A percentile compares a stretch with the other conserved stretches of the same genome.
Conservation (phyloP, 495 filamentous ascomycete genomes). For the Usnea hakonensis region DNA sequence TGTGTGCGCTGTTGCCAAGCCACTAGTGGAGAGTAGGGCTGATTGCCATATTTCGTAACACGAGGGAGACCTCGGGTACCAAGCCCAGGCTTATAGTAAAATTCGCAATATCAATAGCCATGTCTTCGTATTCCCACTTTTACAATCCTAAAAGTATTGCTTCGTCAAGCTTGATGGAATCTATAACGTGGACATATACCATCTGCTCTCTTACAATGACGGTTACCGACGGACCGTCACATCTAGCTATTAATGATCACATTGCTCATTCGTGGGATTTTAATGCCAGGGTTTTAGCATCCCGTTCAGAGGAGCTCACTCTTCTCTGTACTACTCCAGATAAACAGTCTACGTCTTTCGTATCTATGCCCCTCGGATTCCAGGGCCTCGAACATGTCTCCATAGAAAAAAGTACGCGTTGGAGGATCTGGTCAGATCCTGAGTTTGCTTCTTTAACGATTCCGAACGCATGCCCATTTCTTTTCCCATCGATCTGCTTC, state of each 20-base stretch:
- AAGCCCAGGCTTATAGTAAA: background rate
- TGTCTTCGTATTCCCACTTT: background rate
- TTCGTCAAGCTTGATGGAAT: background rate
- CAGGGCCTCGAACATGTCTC: conserved; percentile 2
- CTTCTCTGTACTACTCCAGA: conserved; percentile 4
- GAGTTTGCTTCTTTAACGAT: conserved; percentile 4
- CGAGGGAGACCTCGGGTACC: background rate
- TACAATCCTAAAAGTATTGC: conserved; percentile 6
- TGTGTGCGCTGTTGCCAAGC: too few species aligned
- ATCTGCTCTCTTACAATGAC: conserved; percentile 13
- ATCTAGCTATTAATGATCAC: conserved; percentile 6
- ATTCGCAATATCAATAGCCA: conserved; percentile 15
- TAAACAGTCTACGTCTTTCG: conserved; percentile 5
- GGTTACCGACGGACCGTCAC: conserved; percentile 2
- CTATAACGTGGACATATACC: conserved; percentile 12
- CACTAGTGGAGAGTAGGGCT: too few species aligned
- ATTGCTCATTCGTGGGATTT: conserved; percentile 2
- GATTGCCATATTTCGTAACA: too few species aligned
- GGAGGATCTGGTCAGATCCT: conserved; percentile 4
- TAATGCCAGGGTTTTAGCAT: conserved; percentile 5
- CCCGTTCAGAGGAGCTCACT: conserved; percentile 2
- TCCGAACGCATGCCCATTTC: background rate
- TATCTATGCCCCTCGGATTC: conserved; percentile 3
- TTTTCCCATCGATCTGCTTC: background rate
- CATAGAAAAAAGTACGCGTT: conserved; percentile 1